phyloP scores from a whole-genome alignment of 805 yeast species.

The Debaryomyces hansenii region DNA sequence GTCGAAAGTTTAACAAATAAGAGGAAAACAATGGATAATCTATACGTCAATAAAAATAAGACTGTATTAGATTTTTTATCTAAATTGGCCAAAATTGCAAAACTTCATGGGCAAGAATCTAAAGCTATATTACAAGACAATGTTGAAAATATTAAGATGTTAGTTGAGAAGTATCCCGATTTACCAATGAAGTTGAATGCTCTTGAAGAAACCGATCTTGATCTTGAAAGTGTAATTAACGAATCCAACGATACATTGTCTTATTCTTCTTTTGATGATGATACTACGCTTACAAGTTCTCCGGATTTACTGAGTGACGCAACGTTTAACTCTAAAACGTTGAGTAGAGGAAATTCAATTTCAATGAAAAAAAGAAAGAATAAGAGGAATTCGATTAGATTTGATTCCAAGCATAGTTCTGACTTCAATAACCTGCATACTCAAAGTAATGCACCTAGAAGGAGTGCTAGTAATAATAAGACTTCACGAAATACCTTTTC shows the following conservation, averaged over 20 bases:
- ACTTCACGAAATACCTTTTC: background rate
- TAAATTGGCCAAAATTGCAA: slow-evolving; percentile 44
- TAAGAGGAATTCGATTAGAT: slow-evolving; percentile 33
- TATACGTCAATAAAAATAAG: slow-evolving; percentile 49
- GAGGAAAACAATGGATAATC: slow-evolving; percentile 48
- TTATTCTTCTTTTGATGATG: slow-evolving; percentile 34
- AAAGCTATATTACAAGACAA: slow-evolving; percentile 46
- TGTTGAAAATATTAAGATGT: slow-evolving; percentile 41
- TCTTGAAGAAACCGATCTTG: slow-evolving; percentile 27
- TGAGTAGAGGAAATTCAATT: slow-evolving; percentile 17
- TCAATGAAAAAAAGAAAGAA: slow-evolving; percentile 29
- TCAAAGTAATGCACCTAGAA: slow-evolving; percentile 18
- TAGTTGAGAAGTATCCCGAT: slow-evolving; percentile 38
- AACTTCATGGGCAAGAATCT: slow-evolving; percentile 50
- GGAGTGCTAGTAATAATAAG: slow-evolving; percentile 2
- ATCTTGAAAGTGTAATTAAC: slow-evolving; percentile 32
- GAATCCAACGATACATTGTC: slow-evolving; percentile 34
- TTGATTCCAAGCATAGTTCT: slow-evolving; percentile 23
- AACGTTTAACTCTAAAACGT: background rate
- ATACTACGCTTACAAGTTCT: slow-evolving; percentile 23
- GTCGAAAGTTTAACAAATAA: slow-evolving; percentile 49
- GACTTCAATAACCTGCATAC: slow-evolving; percentile 18
- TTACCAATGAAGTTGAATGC: slow-evolving; percentile 28
- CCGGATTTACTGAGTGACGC: slow-evolving; percentile 11
- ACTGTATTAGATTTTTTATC: slow-evolving; percentile 43